A percentile compares a stretch with the other conserved stretches of the same genome.
phyloP scores from a whole-genome alignment of 2,329 filamentous ascomycete species.

The Endoconidiophora laricicola region DNA sequence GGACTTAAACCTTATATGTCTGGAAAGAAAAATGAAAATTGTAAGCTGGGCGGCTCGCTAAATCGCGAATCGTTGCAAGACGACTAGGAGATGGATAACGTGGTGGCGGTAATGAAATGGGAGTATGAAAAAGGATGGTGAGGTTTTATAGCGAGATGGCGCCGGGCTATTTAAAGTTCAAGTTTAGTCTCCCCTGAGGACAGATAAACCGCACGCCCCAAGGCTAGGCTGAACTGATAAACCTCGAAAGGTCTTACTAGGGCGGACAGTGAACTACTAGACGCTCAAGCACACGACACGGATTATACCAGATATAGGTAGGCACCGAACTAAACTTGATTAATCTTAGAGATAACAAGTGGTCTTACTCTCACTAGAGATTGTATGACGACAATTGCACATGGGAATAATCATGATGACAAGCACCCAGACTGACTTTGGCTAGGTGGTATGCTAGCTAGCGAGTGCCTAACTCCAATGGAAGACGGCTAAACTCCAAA shows the following conservation, averaged over 20 bases:
- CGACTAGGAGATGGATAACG: neutral
- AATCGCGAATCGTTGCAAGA: neutral
- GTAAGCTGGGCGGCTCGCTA: neutral
- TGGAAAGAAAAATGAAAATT: slow-evolving; percentile 1
- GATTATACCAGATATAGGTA: neutral
- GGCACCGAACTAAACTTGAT: neutral
- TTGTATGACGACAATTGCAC: neutral
- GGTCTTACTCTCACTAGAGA: slow-evolving; percentile 7
- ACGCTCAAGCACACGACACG: neutral
- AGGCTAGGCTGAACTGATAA: slow-evolving; percentile 10
- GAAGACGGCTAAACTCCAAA: neutral
- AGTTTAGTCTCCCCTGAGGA: slow-evolving; percentile 13
- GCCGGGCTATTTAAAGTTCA: slow-evolving; percentile 10
- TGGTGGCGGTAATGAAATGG: neutral
- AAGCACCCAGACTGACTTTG: too few species aligned
- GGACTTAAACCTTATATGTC: slow-evolving; percentile 10
- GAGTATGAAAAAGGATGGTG: slow-evolving; percentile 2
- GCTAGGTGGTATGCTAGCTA: too few species aligned
- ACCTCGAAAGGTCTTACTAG: neutral
- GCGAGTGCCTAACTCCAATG: neutral
- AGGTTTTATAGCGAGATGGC: neutral
- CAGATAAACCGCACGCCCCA: slow-evolving; percentile 13
- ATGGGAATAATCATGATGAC: too few species aligned
- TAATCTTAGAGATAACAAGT: slow-evolving; percentile 2
- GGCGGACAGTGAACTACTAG: neutral